phyloP scores from a whole-genome alignment of 345 rosid genomes.

The Aethionema arabicum region DNA sequence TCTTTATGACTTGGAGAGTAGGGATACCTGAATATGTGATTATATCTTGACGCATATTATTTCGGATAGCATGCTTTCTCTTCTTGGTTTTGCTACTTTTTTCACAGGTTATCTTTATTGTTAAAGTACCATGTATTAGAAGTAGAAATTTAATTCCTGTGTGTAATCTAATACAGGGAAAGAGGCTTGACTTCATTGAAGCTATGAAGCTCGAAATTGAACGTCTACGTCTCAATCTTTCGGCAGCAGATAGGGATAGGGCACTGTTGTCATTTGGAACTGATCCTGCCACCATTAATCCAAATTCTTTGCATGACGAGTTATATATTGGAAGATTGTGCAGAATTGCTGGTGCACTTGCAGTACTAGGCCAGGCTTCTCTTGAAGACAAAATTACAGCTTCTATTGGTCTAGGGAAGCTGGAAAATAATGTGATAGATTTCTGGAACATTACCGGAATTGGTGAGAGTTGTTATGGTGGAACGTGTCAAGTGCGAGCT shows the following conservation, averaged over 20 bases:
- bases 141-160: slow-evolving; percentile 20
- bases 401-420: slow-evolving; percentile 68
- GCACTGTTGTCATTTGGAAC: slow-evolving; percentile 79
- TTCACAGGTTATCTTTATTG: slow-evolving; percentile 19
- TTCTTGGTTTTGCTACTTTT: slow-evolving; percentile 15
- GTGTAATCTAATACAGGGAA: slow-evolving; percentile 50
- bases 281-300: slow-evolving; percentile 93
- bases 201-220: slow-evolving; percentile 94
- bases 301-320: slow-evolving; percentile 70
- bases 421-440: slow-evolving; percentile 56
- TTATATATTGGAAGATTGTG: slow-evolving; percentile 69
- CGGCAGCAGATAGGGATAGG: slow-evolving; percentile 99
- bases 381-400: slow-evolving; percentile 83
- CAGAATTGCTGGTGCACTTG: slow-evolving; percentile 65
- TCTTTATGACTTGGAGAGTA: slow-evolving; percentile 17
- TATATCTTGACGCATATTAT: slow-evolving; percentile 16
- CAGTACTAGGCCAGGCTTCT: slow-evolving; percentile 75
- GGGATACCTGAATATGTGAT: slow-evolving; percentile 15
- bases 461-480: slow-evolving; percentile 65
- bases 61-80: slow-evolving; percentile 13
- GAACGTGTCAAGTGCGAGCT: slow-evolving; percentile 63
- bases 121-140: slow-evolving; percentile 11
- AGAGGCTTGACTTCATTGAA: slow-evolving; percentile 60
- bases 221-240: slow-evolving; percentile 75
- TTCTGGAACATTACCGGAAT: slow-evolving; percentile 78